These are phyloP conservation scores for Aspergillus affinis DNA, from an alignment of 495 filamentous ascomycete genomes.

Conservation along the genomic window DNA sequence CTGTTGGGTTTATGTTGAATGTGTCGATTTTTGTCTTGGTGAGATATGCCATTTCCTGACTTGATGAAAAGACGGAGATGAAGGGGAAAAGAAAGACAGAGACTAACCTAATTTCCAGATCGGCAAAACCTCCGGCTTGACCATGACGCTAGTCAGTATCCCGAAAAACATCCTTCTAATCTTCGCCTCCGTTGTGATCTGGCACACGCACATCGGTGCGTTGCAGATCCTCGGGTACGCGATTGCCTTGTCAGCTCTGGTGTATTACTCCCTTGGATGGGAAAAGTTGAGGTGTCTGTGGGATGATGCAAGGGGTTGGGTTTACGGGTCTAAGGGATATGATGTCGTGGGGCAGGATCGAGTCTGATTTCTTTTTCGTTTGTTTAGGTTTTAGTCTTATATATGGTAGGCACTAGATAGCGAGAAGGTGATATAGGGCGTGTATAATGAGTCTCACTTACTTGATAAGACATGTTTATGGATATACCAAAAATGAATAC, in stretches of 20 bases:
- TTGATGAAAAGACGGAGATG: no score
- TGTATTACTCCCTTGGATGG: slow-evolving; percentile 65
- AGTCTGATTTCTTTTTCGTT: background rate
- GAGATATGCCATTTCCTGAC: background rate
- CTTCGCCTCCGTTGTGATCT: slow-evolving; percentile 61
- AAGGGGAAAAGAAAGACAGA: no score
- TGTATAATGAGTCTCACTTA: no score
- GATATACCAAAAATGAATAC: no score
- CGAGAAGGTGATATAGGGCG: no score
- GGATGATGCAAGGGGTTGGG: background rate
- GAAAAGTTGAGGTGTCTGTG: background rate
- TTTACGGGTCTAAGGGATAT: background rate
- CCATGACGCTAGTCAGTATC: slow-evolving; percentile 72
- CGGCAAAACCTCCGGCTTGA: slow-evolving; percentile 73
- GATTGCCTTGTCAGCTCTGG: slow-evolving; percentile 60
- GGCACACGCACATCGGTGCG: slow-evolving; percentile 56
- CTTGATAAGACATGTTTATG: no score
- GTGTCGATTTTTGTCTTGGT: slow-evolving; percentile 75
- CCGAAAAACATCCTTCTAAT: slow-evolving; percentile 77
- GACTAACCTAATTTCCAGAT: slow-evolving; percentile 46
- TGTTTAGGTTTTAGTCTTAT: background rate
- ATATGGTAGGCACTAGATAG: no score
- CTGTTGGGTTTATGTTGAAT: slow-evolving; percentile 76
- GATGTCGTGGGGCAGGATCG: background rate
- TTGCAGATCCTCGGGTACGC: slow-evolving; percentile 66